Evolutionary conservation across 768 basidiomycete species (phyloP), one percentile per base, ranked within the genome.

Genomic region (Daedaleopsis nitida): DNA sequence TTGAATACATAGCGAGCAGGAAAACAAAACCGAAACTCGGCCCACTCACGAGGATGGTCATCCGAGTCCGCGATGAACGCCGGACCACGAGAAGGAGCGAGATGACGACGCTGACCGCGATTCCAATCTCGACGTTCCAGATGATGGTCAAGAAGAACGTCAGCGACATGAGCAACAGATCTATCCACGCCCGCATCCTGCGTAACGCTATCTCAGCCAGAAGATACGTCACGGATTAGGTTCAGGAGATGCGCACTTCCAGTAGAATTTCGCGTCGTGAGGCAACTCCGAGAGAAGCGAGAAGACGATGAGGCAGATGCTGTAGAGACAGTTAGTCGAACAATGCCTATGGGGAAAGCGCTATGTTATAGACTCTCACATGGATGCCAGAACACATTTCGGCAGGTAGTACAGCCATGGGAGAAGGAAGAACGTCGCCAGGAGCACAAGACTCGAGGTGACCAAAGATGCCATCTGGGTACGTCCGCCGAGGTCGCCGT

Each of bases 151-250:
- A 83, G 63, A 88, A 68, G 74, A 98, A 97, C 0, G 97, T 98
- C 54, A 95, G 81, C 21, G 79, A 76, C 90, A 98, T 94, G 69
- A 98, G 83, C 6, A 83, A 76, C 51, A 96, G 79, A 71, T 98
- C 96, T 39, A 86, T 85, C 92, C 93, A 96, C n/a, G 96, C 92
- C n/a, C 84, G 70, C 84, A 97, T 94, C 68, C 91, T 91, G 62
- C 8, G 52, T 49, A 49, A 32, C 42, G 54, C 21, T 37, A 32
- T 24, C 47, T 24, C 23, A 21, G 23, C 23, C n/a, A n/a, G 14
- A 2, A 8, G 38, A 47, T 42, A 21, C 38, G 35, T 44, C 50
- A 63, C 50, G 37, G 3, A 52, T 37, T 17, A 27, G 21, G 54
- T 17, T 42, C 52, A 45, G 11, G 13, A 75, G 82, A 27, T 57